Conservation (phyloP, 176 grass and related monocot genomes). For the Oryza brachyantha region DNA sequence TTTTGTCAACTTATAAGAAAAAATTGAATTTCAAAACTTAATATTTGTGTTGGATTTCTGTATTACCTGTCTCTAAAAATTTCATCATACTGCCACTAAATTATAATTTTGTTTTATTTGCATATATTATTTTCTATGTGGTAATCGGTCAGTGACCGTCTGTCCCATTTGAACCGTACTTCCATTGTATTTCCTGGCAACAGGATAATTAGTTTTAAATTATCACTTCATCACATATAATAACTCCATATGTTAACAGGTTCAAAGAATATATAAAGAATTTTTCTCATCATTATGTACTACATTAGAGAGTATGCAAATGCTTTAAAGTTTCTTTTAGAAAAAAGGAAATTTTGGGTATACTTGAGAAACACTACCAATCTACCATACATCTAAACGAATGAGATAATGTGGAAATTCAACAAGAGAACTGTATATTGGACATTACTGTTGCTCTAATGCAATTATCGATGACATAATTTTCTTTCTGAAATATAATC, state of each 20-base stretch:
- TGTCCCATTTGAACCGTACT: neutral
- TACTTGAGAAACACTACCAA: neutral
- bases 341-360: neutral
- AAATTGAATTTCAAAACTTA: no score
- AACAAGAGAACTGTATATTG: neutral
- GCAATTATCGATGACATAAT: neutral
- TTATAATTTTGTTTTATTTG: neutral
- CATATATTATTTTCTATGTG: no score
- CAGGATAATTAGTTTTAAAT: neutral
- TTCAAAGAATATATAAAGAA: neutral
- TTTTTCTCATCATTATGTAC: neutral
- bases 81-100: neutral
- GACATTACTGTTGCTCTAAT: neutral
- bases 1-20: no score
- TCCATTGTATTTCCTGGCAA: neutral
- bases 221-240: neutral
- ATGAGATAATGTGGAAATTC: neutral
- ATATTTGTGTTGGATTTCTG: neutral
- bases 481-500: no score
- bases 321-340: neutral
- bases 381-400: neutral
- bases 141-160: neutral
- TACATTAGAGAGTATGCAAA: neutral
- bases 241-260: neutral
- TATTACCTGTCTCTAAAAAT: neutral